phyloP scores from a whole-genome alignment of 1,139 yeast species.

The Saccharomycopsis phalli region DNA sequence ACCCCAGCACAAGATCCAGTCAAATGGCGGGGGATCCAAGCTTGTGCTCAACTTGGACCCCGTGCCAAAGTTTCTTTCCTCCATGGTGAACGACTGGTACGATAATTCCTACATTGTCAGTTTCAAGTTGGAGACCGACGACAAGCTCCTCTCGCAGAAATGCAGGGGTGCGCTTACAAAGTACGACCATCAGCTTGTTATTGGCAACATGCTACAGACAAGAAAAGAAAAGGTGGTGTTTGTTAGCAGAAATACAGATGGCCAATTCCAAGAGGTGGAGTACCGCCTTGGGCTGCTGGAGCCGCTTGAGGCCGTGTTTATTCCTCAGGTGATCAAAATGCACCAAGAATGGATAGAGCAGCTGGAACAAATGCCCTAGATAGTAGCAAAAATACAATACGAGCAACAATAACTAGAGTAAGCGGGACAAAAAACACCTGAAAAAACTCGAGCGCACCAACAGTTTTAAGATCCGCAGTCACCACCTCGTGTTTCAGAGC shows the following conservation, averaged over 20 bases:
- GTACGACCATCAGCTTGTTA: conserved; percentile 87
- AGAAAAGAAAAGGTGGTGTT: conserved; percentile 84
- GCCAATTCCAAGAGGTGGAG: conserved; percentile 36
- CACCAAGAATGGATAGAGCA: conserved; percentile 53
- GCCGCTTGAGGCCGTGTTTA: conserved; percentile 58
- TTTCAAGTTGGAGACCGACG: conserved; percentile 89
- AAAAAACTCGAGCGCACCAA: conserved; percentile 24
- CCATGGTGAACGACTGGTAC: conserved; percentile 92
- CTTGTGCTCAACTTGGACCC: conserved; percentile 83
- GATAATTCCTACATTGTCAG: conserved; percentile 91
- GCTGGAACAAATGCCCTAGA: conserved; percentile 8
- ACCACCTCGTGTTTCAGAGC: conserved; percentile 18
- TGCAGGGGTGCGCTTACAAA: conserved; percentile 71
- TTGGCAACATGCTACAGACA: conserved; percentile 85
- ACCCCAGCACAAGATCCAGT: conserved; percentile 93
- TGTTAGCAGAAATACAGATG: conserved; percentile 40
- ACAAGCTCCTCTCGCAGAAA: conserved; percentile 57
- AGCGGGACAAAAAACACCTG: conserved; percentile 30
- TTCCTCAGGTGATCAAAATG: conserved; percentile 61
- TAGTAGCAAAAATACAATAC: neutral
- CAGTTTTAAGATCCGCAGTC: conserved; percentile 24
- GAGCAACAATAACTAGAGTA: conserved; percentile 21
- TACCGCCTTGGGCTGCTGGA: neutral
- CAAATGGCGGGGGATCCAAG: conserved; percentile 49
- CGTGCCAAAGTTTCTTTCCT: conserved; percentile 84